These are phyloP conservation scores for Tricholoma saponaceum DNA, from an alignment of 768 basidiomycete genomes.

Conservation along the genomic window DNA sequence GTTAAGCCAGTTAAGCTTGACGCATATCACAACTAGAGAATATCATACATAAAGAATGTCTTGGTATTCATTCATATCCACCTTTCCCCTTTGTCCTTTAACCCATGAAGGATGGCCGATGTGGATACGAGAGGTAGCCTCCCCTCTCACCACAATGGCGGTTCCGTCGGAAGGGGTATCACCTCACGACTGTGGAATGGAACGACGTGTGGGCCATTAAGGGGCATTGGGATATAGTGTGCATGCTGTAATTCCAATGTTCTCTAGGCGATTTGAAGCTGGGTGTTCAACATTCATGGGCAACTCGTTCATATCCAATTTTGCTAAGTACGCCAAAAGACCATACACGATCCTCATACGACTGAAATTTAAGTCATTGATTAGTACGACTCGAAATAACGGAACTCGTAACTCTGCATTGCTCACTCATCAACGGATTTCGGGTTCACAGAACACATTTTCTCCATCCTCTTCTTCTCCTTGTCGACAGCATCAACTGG, in stretches of 20 bases:
- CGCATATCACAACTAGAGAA: no score
- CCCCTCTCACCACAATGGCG: no score
- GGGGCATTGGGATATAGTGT: background rate
- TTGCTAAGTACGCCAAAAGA: background rate
- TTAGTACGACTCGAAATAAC: background rate
- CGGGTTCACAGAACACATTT: background rate
- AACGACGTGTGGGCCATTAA: background rate
- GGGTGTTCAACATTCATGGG: background rate
- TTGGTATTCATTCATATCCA: no score
- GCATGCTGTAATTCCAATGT: background rate
- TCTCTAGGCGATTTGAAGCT: background rate
- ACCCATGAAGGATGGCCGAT: no score
- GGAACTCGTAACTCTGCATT: background rate
- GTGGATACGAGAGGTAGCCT: no score
- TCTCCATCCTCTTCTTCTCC: background rate
- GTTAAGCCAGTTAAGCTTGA: no score
- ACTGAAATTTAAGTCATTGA: background rate
- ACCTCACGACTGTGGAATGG: background rate
- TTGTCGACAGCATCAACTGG: background rate
- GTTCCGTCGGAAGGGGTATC: background rate
- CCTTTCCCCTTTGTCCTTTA: no score
- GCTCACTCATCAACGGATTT: background rate
- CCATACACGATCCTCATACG: background rate
- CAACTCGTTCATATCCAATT: background rate
- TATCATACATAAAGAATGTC: no score